A percentile compares a stretch with the other conserved stretches of the same genome.
Evolutionary conservation across 352 stramenopile genomes (phyloP).

Genomic region (Globisporangium parvum): DNA sequence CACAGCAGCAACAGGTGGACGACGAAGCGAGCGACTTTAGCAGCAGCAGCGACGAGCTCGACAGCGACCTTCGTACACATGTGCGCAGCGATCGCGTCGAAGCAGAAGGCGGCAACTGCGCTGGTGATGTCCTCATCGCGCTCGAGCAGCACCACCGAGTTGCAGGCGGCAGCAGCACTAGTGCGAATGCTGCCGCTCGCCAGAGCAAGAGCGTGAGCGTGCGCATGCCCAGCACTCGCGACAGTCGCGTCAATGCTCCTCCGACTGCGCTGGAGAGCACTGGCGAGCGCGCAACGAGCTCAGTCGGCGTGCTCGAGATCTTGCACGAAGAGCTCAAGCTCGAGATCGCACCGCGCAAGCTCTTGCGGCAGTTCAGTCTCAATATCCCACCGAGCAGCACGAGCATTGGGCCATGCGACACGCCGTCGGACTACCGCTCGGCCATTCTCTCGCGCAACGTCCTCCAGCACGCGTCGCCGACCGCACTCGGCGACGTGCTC

Average conservation of each 20-base stretch:
- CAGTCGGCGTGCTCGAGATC: constrained; percentile 28
- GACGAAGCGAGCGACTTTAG: not conserved
- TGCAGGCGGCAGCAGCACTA: not conserved
- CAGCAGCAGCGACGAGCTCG: not conserved
- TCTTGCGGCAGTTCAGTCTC: constrained; percentile 75
- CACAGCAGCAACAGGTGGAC: not conserved
- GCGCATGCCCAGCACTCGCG: constrained; percentile 1
- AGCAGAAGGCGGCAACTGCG: not conserved
- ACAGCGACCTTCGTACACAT: not conserved
- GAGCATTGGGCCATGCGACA: not conserved
- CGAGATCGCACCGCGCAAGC: constrained; percentile 58
- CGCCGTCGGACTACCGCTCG: constrained; percentile 7
- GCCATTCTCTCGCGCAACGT: constrained; percentile 9
- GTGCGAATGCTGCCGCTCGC: not conserved
- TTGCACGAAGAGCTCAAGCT: constrained; percentile 61
- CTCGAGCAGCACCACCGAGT: not conserved
- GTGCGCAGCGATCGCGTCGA: not conserved
- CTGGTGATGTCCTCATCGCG: not conserved
- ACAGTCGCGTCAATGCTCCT: too few relatives aligned
- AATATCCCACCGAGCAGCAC: constrained; percentile 47
- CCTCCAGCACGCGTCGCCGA: constrained; percentile 26
- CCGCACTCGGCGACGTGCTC: constrained; percentile 38
- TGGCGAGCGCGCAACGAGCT: constrained; percentile 14
- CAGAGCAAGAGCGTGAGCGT: not conserved
- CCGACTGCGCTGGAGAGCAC: not conserved